A percentile compares a stretch with the other conserved stretches of the same genome.
These are phyloP conservation scores for Kwoniella mangroviensis DNA, from an alignment of 768 basidiomycete genomes.

Conservation along the genomic window DNA sequence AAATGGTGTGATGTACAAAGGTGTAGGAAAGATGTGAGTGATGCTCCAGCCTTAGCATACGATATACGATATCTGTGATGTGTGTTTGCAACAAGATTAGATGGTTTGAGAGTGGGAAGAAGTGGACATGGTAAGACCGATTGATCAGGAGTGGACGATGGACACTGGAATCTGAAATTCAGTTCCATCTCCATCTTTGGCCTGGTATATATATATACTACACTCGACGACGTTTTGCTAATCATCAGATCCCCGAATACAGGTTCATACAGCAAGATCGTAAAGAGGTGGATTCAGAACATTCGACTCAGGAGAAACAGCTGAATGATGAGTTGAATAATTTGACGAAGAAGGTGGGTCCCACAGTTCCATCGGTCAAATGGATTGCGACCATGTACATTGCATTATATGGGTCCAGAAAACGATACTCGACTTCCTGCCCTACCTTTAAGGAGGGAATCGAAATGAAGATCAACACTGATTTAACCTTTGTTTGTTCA, in stretches of 20 bases:
- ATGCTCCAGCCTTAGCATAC: neutral
- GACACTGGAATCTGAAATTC: too few species aligned
- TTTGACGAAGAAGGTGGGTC: slow-evolving; percentile 79
- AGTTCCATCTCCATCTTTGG: too few species aligned
- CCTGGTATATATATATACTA: too few species aligned
- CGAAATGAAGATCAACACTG: neutral
- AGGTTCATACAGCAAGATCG: slow-evolving; percentile 93
- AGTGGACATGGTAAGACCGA: too few species aligned
- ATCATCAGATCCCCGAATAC: neutral
- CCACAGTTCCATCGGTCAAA: neutral
- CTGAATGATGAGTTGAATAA: slow-evolving; percentile 79
- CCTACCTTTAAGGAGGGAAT: neutral
- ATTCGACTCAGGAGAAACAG: slow-evolving; percentile 79
- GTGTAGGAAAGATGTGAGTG: slow-evolving; percentile 90
- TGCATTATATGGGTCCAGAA: too few species aligned
- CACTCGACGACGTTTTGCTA: too few species aligned
- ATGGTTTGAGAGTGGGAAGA: too few species aligned
- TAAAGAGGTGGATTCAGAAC: slow-evolving; percentile 73
- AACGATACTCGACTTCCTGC: neutral
- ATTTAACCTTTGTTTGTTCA: slow-evolving; percentile 47
- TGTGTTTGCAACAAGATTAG: too few species aligned
- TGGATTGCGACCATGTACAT: too few species aligned
- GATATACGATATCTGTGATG: too few species aligned
- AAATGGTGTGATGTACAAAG: slow-evolving; percentile 83
- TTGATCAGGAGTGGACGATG: too few species aligned